These are phyloP conservation scores for Paraphaeosphaeria minitans DNA, from an alignment of 2,329 filamentous ascomycete species.

Conservation along the genomic window DNA sequence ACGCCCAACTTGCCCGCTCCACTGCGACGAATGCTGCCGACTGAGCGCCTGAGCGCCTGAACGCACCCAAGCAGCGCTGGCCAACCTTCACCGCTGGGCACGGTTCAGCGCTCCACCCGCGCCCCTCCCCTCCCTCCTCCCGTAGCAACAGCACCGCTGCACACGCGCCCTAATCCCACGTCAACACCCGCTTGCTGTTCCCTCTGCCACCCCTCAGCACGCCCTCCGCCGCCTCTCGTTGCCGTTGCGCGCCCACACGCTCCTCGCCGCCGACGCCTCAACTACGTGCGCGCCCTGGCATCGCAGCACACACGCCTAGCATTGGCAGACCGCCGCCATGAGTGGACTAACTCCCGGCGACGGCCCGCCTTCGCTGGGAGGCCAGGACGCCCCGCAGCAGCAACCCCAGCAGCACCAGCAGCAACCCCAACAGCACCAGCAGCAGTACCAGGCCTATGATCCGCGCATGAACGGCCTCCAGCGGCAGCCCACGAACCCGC, in stretches of 20 bases:
- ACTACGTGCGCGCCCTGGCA: conserved; percentile 1
- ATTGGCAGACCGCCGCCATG: conserved; percentile 38
- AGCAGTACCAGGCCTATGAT: conserved; percentile 28
- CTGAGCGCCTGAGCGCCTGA: conserved; percentile 16
- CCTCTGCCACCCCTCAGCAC: not conserved
- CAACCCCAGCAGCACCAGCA: conserved; percentile 18
- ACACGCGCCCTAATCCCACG: conserved; percentile 6
- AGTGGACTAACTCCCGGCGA: conserved; percentile 38
- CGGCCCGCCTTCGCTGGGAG: conserved; percentile 42
- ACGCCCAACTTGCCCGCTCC: conserved; percentile 15
- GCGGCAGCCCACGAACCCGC: conserved; percentile 37
- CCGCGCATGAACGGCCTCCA: conserved; percentile 39
- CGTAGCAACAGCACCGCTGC: not conserved
- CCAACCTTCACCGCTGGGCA: conserved; percentile 15
- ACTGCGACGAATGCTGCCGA: conserved; percentile 25
- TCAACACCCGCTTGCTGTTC: not conserved
- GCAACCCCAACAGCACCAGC: conserved; percentile 16
- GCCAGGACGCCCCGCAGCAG: conserved; percentile 29
- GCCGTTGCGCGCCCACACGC: conserved; percentile 1
- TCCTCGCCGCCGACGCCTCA: conserved; percentile 13
- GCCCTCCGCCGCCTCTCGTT: not conserved
- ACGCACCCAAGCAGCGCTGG: conserved; percentile 5
- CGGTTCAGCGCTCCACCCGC: conserved; percentile 6
- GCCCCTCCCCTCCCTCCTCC: conserved; percentile 5
- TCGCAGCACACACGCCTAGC: conserved; percentile 15